Base-by-base conservation (phyloP, 1,284 basidiomycete genomes). In the Cronartium quercuum region DNA sequence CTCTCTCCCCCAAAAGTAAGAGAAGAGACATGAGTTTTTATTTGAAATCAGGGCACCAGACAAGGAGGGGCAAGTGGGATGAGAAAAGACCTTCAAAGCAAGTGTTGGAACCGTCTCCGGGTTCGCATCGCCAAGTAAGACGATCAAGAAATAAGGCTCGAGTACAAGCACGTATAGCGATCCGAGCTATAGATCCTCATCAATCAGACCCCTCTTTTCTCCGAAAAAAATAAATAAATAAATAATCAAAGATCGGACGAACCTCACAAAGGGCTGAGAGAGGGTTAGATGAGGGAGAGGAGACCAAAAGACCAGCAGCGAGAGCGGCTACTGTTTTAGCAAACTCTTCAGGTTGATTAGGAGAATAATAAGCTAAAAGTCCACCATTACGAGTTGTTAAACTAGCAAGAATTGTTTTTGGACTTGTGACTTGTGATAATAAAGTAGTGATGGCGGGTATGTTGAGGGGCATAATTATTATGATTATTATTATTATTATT, bases 381-480 rank as follows among this genome's bases (percentile, higher is more conserved):
- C 42, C 40, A 37, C 68, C 68, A 44, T 71, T 61, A 44, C 61
- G 44, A 21, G 68, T 71, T 10, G 62, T 64, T 2, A 71, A 47
- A 21, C 58, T 24, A n/a, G 61, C 61, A 10, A 71, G 61, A 51
- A 35, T 62, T 18, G 68, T 71, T 10, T 21, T 34, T 4, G 68
- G 44, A 2, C 58, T 51, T 13, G 61, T 61, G 4, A 71, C 68
- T 57, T 71, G 68, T 10, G 34, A 41, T 15, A 71, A 51, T 44
- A 71, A 71, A 42, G 44, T 64, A 24, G 68, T 71, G 18, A 51
- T 71, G n/a, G 60, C 68, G 63, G 42, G 29, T 34, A 71, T 71
- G 38, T 71, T 71, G 38, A 71, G 44, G 42, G 62, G 35, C 68
- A 71, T 71, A 55, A n/a, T n/a, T n/a, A n/a, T n/a, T n/a, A n/a